Evolutionary conservation across 441 rosid genomes (phyloP), one percentile per base, ranked within the genome.

Genomic region (Populus hybrid): DNA sequence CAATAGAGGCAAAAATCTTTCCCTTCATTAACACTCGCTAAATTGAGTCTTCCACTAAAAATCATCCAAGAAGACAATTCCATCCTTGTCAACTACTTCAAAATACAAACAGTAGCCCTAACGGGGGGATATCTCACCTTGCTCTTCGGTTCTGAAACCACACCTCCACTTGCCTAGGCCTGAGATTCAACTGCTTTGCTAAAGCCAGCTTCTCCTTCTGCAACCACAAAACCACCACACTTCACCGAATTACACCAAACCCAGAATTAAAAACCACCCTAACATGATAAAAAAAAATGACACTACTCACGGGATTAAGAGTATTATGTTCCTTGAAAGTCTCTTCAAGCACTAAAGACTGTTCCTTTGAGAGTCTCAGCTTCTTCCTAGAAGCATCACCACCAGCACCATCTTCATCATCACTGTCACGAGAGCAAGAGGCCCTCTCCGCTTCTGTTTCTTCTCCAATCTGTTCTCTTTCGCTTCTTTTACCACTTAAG

Each of bases 111-210:
- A 75, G 7, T 72, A 75, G 80, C 83, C 89, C 70, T 32, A 1
- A 4, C 28, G 42, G 0, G 0, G 20, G 32, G 63, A 28, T 76
- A 71, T 53, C 82, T 83, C 71, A 94, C 98, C 98, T 91, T 80
- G 99, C 99, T 81, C 97, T 89, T 67, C 97, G 86, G 84, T 94
- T 94, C 86, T 93, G 99, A 84, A 94, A 93, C 99, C 98, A 94
- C 67, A 94, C 99, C 80, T 94, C 99, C 57, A 94, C 97, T 78
- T 94, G 99, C 63, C 99, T 88, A 2, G 95, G 89, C 84, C 86
- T 85, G 46, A 92, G 92, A 70, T 87, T 87, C 88, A 94, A 82
- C 84, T 90, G 95, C 81, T 92, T 93, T 7, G 94, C 93, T 83
- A 94, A 75, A 1, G 88, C 94, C 83, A 89, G 72, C 86, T 93